Percentiles rank a stretch among this genome's conserved stretches.
Conservation (phyloP, 768 basidiomycete genomes). For the Suillus placidus region DNA sequence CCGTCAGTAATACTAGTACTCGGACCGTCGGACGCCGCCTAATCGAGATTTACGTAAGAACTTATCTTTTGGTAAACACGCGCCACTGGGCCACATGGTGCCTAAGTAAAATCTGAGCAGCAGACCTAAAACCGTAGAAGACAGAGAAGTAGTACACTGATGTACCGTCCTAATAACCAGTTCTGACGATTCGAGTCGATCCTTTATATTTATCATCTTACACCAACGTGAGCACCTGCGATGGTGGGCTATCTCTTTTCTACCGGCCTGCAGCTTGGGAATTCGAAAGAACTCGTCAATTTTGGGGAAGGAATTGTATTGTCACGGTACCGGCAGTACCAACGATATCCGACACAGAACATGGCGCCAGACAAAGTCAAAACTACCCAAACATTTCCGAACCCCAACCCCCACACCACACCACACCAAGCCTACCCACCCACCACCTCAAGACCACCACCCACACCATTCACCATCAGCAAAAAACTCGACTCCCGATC, state of each 20-base stretch:
- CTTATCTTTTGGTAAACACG: background rate
- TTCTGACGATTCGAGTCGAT: background rate
- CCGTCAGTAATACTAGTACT: no score
- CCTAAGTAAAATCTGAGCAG: no score
- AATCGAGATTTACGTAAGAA: background rate
- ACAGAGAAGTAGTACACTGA: background rate
- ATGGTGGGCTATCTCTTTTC: background rate
- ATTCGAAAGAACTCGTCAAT: background rate
- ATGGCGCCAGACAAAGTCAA: constrained; percentile 1
- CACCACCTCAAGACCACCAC: constrained; percentile 11
- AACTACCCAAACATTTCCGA: constrained; percentile 10
- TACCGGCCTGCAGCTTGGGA: background rate
- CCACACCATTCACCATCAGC: constrained; percentile 24
- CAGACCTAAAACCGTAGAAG: background rate
- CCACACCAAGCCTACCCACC: constrained; percentile 14
- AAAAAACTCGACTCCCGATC: constrained; percentile 11
- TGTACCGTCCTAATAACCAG: background rate
- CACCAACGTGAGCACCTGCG: background rate
- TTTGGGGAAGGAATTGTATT: background rate
- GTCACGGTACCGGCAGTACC: background rate
- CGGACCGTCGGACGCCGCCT: background rate
- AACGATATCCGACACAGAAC: background rate
- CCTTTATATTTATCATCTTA: background rate
- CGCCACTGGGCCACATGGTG: no score
- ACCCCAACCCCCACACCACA: constrained; percentile 16